Percentiles rank a stretch among this genome's conserved stretches.
Evolutionary conservation across 2,329 filamentous ascomycete genomes (phyloP).

Genomic region (Venturia nashicola): DNA sequence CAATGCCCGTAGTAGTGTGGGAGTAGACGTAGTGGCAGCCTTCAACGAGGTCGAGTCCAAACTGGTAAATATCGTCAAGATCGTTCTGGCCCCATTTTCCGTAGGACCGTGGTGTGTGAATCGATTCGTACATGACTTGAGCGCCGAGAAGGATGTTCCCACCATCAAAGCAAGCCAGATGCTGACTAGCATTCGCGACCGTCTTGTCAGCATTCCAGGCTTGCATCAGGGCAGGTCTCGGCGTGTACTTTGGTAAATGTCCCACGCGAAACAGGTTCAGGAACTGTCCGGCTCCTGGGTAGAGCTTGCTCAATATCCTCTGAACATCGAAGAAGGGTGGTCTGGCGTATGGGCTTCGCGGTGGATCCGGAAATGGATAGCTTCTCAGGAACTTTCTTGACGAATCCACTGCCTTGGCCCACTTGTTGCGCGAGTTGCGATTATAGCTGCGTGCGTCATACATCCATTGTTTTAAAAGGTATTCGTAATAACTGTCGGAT

Average conservation of each 20-base stretch:
- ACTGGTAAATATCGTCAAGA: conserved; percentile 54
- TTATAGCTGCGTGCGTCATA: conserved; percentile 57
- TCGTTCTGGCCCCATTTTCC: conserved; percentile 15
- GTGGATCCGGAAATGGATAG: conserved; percentile 48
- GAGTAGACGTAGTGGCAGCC: conserved; percentile 65
- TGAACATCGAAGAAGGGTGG: neutral
- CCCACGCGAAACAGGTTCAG: neutral
- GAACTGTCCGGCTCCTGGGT: conserved; percentile 30
- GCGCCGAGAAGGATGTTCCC: conserved; percentile 83
- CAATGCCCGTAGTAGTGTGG: conserved; percentile 57
- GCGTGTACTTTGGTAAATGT: neutral
- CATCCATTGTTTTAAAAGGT: conserved; percentile 81
- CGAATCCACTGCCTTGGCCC: conserved; percentile 64
- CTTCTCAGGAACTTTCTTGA: conserved; percentile 59
- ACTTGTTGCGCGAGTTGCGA: conserved; percentile 55
- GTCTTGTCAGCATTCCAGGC: conserved; percentile 44
- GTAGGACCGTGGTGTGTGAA: neutral
- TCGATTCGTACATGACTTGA: conserved; percentile 39
- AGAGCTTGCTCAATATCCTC: conserved; percentile 28
- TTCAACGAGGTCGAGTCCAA: conserved; percentile 61
- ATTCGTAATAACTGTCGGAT: conserved; percentile 75
- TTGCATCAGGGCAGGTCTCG: neutral
- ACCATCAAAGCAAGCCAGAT: conserved; percentile 68
- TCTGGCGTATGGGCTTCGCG: neutral
- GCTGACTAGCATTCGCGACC: conserved; percentile 25